Conservation (phyloP, 306 rosid genomes). For the Abrus precatorius region DNA sequence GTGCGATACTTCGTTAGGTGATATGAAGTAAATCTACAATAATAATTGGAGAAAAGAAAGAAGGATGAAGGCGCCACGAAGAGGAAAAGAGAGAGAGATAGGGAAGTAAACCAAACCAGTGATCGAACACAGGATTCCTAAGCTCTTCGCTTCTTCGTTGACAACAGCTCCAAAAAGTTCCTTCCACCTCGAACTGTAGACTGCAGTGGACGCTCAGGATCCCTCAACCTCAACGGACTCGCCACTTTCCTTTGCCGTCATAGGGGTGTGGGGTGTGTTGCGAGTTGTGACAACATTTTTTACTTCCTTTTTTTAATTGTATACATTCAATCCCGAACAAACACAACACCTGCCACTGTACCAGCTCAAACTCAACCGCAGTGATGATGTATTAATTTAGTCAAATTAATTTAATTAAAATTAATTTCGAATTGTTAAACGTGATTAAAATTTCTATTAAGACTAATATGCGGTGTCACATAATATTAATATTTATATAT, state of each 20-base stretch:
- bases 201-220: constrained; percentile 51
- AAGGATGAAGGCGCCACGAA: constrained; percentile 16
- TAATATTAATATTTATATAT: no score
- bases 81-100: background rate
- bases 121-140: constrained; percentile 33
- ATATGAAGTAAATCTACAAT: constrained; percentile 17
- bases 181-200: constrained; percentile 31
- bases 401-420: no score
- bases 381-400: background rate
- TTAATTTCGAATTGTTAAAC: no score
- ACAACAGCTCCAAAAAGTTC: constrained; percentile 23
- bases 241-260: constrained; percentile 53
- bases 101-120: constrained; percentile 46
- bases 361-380: constrained; percentile 20
- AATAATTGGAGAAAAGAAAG: constrained; percentile 37
- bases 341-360: constrained; percentile 35
- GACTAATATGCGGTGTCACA: no score
- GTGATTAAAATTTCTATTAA: no score
- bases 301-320: background rate
- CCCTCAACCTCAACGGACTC: constrained; percentile 50
- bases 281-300: constrained; percentile 28
- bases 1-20: background rate
- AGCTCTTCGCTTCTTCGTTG: constrained; percentile 37
- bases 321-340: constrained; percentile 15
- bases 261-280: background rate